Percentiles rank a stretch among this genome's conserved stretches.
Evolutionary conservation across 2,329 filamentous ascomycete genomes (phyloP).

Genomic region (Graphiopsis chlorocephala): DNA sequence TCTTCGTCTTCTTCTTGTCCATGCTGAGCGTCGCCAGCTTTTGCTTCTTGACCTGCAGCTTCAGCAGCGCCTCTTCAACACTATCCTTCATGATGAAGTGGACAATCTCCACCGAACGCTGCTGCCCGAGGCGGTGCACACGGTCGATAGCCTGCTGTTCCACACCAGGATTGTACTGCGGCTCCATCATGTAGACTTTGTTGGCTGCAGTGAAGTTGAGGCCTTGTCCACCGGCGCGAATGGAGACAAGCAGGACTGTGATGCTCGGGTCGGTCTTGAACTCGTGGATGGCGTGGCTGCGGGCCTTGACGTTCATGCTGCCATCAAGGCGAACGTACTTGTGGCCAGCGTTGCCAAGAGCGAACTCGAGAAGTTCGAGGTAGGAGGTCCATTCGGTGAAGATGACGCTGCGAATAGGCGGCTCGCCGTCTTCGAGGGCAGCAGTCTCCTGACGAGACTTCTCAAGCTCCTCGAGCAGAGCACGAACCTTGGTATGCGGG

Average conservation of each 20-base stretch:
- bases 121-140: slow-evolving; percentile 88
- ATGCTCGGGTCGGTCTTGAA: slow-evolving; percentile 72
- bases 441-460: slow-evolving; percentile 62
- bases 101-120: slow-evolving; percentile 78
- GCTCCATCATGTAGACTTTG: slow-evolving; percentile 95
- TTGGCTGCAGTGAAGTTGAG: slow-evolving; percentile 85
- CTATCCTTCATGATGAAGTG: slow-evolving; percentile 86
- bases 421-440: slow-evolving; percentile 56
- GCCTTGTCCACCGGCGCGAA: slow-evolving; percentile 86
- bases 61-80: slow-evolving; percentile 91
- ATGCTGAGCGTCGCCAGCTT: slow-evolving; percentile 84
- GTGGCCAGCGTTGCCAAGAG: slow-evolving; percentile 66
- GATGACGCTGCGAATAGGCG: slow-evolving; percentile 77
- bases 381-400: slow-evolving; percentile 97
- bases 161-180: slow-evolving; percentile 92
- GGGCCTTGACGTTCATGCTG: slow-evolving; percentile 73
- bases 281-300: slow-evolving; percentile 69
- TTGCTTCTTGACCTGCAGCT: slow-evolving; percentile 88
- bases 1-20: slow-evolving; percentile 58
- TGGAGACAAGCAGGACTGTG: slow-evolving; percentile 83
- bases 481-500: slow-evolving; percentile 88
- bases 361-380: slow-evolving; percentile 85
- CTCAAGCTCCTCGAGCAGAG: slow-evolving; percentile 72
- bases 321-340: slow-evolving; percentile 81
- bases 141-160: slow-evolving; percentile 94